Base-by-base conservation (phyloP, 306 rosid genomes). In the Benincasa hispida region DNA sequence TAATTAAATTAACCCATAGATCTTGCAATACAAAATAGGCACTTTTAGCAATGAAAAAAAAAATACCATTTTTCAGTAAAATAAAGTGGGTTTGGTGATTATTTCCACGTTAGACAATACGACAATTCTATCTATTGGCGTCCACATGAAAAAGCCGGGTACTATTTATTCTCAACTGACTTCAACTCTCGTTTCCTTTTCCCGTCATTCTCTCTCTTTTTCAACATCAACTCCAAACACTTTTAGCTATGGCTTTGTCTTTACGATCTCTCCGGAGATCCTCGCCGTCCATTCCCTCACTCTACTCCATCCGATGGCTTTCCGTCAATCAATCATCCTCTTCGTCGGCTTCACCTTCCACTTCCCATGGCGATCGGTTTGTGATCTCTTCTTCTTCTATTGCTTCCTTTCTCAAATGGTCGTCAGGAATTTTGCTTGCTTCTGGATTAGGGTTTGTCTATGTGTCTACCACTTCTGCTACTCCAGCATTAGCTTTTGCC, bases 361-460 rank as follows among this genome's bases (percentile, higher is more conserved):
- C 32, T 47, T 35, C 61, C 14, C 72, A 61, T 65, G 57, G 24
- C 6, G 56, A 74, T 32, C 79, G 48, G 50, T 75, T 4, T n/a
- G 27, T 17, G 42, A 81, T 28, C 72, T 69, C 74, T 11, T 35
- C 45, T 13, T n/a, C n/a, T 30, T 30, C 34, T 30, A 30, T 30
- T 5, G 1, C 35, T 61, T 76, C 77, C 51, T 76, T 70, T 47
- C 78, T 79, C 13, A 87, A 85, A 77, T 82, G 84, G 87, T 2
- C 87, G 62, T 81, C 86, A 15, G 85, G 84, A 22, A 68, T 90
- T 41, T 37, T 70, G 0, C 78, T 74, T 0, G 89, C 87, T 34
- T 78, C 97, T 1, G 83, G 86, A 41, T 55, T 89, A 8, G 97
- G 93, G 80, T 42, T 90, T 62, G 83, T 91, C 0, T 87, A 27